Evolutionary conservation across 2,329 filamentous ascomycete genomes (phyloP).

Genomic region (Aspergillus felis): DNA sequence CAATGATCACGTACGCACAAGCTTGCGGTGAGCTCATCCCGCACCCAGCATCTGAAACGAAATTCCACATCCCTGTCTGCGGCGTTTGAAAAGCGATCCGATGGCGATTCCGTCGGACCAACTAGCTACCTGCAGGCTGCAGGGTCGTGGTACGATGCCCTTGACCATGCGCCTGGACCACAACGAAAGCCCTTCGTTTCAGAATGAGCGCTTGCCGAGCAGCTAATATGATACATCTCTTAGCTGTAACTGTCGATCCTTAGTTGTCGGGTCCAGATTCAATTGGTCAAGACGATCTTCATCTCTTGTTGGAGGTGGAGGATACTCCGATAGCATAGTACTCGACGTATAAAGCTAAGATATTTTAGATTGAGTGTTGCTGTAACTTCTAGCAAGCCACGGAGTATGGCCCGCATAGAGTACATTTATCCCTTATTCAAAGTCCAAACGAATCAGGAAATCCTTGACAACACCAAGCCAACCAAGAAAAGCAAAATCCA

Average conservation of each 20-base stretch:
- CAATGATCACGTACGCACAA: neutral
- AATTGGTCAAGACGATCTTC: neutral
- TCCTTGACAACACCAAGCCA: neutral
- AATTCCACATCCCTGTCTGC: neutral
- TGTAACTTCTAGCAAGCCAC: neutral
- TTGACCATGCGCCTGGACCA: neutral
- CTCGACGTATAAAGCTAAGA: neutral
- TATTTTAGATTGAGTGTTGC: neutral
- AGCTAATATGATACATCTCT: neutral
- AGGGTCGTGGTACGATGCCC: neutral
- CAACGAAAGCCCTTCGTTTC: neutral
- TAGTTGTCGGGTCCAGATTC: neutral
- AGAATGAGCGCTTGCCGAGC: neutral
- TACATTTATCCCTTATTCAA: neutral
- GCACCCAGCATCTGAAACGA: neutral
- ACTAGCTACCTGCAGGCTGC: neutral
- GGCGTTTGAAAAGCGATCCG: neutral
- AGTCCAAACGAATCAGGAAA: neutral
- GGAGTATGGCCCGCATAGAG: neutral
- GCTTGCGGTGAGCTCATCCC: neutral
- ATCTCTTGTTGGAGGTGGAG: neutral
- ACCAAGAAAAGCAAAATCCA: neutral
- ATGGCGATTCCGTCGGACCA: neutral
- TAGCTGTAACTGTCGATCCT: neutral
- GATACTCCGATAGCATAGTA: neutral